These are phyloP conservation scores for Polygonum maritimum DNA, from an alignment of 148 eudicot genomes.

Conservation along the genomic window DNA sequence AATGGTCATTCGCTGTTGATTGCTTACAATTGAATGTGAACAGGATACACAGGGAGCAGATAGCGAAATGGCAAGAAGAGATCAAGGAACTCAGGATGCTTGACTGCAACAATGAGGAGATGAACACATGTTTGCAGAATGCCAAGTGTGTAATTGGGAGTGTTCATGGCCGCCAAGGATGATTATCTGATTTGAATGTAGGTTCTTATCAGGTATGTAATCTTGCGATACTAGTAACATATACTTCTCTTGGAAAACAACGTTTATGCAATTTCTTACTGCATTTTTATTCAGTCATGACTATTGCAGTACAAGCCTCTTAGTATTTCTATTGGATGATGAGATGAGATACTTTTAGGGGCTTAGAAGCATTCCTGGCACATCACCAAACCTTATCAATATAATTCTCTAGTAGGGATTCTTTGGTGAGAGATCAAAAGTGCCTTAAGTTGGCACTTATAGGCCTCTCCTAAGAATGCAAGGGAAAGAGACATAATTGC, in stretches of 20 bases:
- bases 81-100: slow-evolving; percentile 68
- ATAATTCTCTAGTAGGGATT: neutral
- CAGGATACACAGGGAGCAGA: slow-evolving; percentile 88
- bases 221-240: neutral
- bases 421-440: neutral
- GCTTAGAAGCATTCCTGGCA: neutral
- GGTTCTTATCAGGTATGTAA: slow-evolving; percentile 3
- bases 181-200: slow-evolving; percentile 2
- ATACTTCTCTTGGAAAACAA: neutral
- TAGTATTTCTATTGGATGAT: neutral
- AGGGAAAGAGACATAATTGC: neutral
- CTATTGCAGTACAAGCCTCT: neutral
- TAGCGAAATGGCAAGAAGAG: slow-evolving; percentile 85
- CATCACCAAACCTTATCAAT: neutral
- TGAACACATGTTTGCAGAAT: slow-evolving; percentile 45
- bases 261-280: neutral
- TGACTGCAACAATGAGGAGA: slow-evolving; percentile 69
- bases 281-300: neutral
- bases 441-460: neutral
- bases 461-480: neutral
- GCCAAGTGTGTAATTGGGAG: slow-evolving; percentile 65
- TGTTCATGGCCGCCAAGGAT: slow-evolving; percentile 38
- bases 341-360: neutral
- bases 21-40: slow-evolving; percentile 13
- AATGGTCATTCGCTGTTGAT: slow-evolving; percentile 9